Percentiles rank a stretch among this genome's conserved stretches.
These are phyloP conservation scores for Porphyrellus cyaneotinctus DNA, from an alignment of 768 basidiomycete genomes.

Conservation along the genomic window DNA sequence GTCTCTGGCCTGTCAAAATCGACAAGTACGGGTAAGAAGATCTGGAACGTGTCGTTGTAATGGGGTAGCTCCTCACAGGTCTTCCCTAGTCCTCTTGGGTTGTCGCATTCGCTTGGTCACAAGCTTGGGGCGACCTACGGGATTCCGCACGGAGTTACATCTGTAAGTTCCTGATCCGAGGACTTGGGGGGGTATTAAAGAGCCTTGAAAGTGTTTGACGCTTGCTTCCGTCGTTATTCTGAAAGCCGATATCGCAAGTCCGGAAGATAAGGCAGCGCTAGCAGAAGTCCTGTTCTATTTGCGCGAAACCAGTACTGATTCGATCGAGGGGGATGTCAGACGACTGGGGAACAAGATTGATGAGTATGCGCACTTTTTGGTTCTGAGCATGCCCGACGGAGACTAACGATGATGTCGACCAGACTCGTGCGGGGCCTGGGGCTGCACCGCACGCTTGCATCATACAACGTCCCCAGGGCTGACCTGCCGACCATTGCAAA, in stretches of 20 bases:
- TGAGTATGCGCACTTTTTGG: constrained; percentile 37
- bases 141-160: constrained; percentile 82
- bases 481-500: constrained; percentile 52
- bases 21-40: constrained; percentile 49
- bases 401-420: constrained; percentile 6
- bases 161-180: constrained; percentile 41
- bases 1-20: constrained; percentile 60
- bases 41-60: not conserved
- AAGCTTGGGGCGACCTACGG: constrained; percentile 66
- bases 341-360: constrained; percentile 52
- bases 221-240: constrained; percentile 59
- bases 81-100: constrained; percentile 52
- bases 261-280: constrained; percentile 60
- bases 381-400: not conserved
- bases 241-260: constrained; percentile 52
- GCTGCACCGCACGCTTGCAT: constrained; percentile 50
- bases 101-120: constrained; percentile 75
- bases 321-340: constrained; percentile 57
- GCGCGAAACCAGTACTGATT: constrained; percentile 55
- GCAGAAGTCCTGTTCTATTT: constrained; percentile 57
- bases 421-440: constrained; percentile 62
- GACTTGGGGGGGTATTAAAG: not conserved
- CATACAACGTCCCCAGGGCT: constrained; percentile 60
- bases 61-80: not conserved
- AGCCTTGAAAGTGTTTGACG: constrained; percentile 56